Evolutionary conservation across 73 alveolate genomes (phyloP).

Genomic region (Tetrahymena borealis): DNA sequence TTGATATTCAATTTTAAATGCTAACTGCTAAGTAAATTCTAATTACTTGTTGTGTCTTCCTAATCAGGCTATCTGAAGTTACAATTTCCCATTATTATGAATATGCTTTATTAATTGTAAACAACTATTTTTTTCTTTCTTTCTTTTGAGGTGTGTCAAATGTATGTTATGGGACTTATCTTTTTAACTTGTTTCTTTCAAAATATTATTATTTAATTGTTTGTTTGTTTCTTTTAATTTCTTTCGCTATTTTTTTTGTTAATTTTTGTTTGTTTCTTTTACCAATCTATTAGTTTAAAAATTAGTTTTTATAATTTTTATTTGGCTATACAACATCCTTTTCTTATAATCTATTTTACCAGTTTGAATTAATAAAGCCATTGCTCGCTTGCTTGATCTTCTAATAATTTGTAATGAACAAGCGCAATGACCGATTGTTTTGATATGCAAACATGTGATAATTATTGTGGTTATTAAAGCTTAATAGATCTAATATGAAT

Average conservation of each 20-base stretch:
- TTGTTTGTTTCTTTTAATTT: not conserved
- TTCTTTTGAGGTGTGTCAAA: not conserved
- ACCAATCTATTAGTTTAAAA: not conserved
- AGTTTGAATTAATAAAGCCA: not conserved
- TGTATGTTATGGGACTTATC: not conserved
- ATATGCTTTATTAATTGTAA: not conserved
- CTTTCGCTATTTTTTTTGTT: not conserved
- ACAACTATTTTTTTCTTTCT: too few species aligned
- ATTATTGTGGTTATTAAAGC: too few species aligned
- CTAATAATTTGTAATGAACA: too few species aligned
- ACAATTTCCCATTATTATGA: not conserved
- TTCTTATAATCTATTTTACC: not conserved
- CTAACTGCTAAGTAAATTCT: not conserved
- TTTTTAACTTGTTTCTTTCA: not conserved
- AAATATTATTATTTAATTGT: not conserved
- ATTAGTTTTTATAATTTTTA: not conserved
- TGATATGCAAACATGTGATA: too few species aligned
- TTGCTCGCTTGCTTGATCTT: not conserved
- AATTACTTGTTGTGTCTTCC: not conserved
- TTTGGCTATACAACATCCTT: not conserved
- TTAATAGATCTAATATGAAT: too few species aligned
- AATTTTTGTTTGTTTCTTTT: not conserved
- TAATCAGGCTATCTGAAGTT: not conserved
- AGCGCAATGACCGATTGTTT: too few species aligned
- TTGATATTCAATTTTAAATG: not conserved